Evolutionary conservation across 257 asterid species (phyloP).

Genomic region (Capsicum chinense): DNA sequence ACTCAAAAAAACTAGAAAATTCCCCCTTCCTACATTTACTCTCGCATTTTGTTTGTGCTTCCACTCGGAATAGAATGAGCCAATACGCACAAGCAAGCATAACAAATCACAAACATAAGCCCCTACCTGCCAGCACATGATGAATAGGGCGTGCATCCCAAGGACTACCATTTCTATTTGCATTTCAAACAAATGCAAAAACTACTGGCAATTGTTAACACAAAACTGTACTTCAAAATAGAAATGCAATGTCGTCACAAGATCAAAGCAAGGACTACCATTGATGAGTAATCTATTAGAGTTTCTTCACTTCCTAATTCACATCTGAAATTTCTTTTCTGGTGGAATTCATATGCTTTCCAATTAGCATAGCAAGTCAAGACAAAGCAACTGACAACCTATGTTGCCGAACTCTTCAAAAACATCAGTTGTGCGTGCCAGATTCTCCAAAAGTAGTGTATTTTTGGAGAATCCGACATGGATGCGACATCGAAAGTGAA

Average conservation of each 20-base stretch:
- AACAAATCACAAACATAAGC: background rate
- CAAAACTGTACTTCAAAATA: background rate
- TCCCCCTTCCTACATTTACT: background rate
- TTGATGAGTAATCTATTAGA: background rate
- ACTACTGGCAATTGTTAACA: background rate
- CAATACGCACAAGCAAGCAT: background rate
- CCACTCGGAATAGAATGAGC: background rate
- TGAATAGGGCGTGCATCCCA: background rate
- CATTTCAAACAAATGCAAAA: background rate
- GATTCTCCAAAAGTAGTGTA: no score
- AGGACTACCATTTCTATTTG: no score
- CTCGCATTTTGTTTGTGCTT: background rate
- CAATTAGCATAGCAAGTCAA: background rate
- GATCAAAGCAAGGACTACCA: background rate
- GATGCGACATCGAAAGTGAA: no score
- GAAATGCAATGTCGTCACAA: background rate
- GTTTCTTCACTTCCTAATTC: background rate
- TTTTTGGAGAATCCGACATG: no score
- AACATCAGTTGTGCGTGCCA: no score
- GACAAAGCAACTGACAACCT: background rate
- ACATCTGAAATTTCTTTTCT: background rate
- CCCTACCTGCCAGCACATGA: background rate
- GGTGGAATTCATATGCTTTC: background rate
- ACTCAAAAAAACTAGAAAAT: background rate
- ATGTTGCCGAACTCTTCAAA: no score